phyloP scores from a whole-genome alignment of 768 basidiomycete species.

The Kondoa malvinella region DNA sequence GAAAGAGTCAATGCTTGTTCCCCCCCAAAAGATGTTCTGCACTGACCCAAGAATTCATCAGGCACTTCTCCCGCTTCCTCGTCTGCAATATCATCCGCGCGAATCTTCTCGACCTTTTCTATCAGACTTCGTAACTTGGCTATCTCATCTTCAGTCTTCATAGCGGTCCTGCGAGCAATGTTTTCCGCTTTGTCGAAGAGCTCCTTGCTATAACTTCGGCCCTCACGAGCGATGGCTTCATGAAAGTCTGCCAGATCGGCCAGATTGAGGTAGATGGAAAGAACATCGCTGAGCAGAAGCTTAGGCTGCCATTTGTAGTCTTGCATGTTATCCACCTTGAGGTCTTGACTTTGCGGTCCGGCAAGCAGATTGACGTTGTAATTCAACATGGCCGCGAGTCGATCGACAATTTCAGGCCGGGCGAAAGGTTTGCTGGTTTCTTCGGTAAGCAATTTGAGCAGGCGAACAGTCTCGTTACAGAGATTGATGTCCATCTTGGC shows the following conservation, averaged over 20 bases:
- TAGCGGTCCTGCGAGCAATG: slow-evolving; percentile 43
- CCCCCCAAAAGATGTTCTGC: not conserved
- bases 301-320: slow-evolving; percentile 79
- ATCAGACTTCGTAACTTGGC: slow-evolving; percentile 53
- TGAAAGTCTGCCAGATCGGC: slow-evolving; percentile 63
- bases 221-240: slow-evolving; percentile 77
- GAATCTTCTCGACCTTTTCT: slow-evolving; percentile 64
- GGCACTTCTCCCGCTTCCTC: slow-evolving; percentile 84
- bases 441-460: slow-evolving; percentile 79
- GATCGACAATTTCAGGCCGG: slow-evolving; percentile 87
- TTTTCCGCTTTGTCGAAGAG: slow-evolving; percentile 63
- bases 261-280: slow-evolving; percentile 79
- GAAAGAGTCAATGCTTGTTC: too few species aligned
- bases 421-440: slow-evolving; percentile 85
- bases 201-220: slow-evolving; percentile 68
- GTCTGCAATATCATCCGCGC: slow-evolving; percentile 54
- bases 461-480: slow-evolving; percentile 70
- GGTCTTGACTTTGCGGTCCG: slow-evolving; percentile 71
- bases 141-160: slow-evolving; percentile 67
- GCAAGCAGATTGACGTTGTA: slow-evolving; percentile 79
- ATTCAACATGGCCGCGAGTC: slow-evolving; percentile 88
- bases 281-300: slow-evolving; percentile 61
- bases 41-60: slow-evolving; percentile 79
- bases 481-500: slow-evolving; percentile 74
- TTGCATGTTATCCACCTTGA: slow-evolving; percentile 67